A percentile compares a stretch with the other conserved stretches of the same genome.
These are phyloP conservation scores for Malassezia japonica DNA, from an alignment of 1,284 basidiomycete genomes.

Conservation along the genomic window DNA sequence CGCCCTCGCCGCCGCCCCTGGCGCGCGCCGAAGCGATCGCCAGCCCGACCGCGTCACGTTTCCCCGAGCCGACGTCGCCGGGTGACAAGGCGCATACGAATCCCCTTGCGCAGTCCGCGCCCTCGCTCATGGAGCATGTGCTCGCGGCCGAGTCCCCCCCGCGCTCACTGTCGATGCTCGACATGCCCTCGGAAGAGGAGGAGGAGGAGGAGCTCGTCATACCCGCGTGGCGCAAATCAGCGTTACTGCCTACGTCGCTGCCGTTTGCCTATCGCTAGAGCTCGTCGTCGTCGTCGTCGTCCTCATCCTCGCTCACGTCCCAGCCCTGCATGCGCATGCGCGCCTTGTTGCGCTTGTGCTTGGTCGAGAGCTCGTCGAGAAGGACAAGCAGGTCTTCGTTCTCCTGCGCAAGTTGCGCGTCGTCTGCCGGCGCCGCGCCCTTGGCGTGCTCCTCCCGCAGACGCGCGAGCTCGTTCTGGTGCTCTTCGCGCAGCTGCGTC, in stretches of 20 bases:
- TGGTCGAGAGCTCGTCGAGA: conserved; percentile 79
- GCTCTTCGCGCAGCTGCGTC: too few relatives aligned
- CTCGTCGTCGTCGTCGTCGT: conserved; percentile 76
- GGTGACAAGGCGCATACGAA: too few relatives aligned
- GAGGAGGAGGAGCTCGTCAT: conserved; percentile 14
- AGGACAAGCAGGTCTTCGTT: conserved; percentile 88
- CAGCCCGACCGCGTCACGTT: too few relatives aligned
- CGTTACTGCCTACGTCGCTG: background rate
- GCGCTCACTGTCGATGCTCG: too few relatives aligned
- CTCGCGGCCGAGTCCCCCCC: background rate
- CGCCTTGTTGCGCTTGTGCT: conserved; percentile 71
- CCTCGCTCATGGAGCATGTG: too few relatives aligned
- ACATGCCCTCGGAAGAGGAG: too few relatives aligned
- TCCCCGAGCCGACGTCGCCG: too few relatives aligned
- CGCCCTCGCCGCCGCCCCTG: background rate
- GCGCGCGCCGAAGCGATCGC: too few relatives aligned
- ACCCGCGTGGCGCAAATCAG: background rate
- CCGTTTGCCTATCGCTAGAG: conserved; percentile 3
- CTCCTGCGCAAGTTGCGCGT: conserved; percentile 62
- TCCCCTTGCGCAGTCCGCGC: too few relatives aligned
- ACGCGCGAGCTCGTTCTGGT: too few relatives aligned
- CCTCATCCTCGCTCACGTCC: conserved; percentile 60
- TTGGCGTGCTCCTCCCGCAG: too few relatives aligned
- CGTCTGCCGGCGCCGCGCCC: background rate
- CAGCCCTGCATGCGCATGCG: conserved; percentile 63